These are phyloP conservation scores for Millerago galiae DNA, from an alignment of 805 yeast species.

Conservation along the genomic window DNA sequence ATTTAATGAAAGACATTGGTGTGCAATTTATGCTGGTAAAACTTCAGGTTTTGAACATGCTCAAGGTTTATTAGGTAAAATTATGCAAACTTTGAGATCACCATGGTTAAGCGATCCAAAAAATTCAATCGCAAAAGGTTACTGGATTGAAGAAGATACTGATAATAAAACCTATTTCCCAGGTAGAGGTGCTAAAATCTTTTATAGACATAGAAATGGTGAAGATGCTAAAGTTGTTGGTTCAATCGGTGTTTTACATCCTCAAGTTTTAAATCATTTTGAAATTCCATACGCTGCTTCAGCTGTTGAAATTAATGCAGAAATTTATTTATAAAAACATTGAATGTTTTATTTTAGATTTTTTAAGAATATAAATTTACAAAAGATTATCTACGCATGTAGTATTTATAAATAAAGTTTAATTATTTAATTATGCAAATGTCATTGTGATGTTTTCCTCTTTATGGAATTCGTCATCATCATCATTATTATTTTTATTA, in stretches of 20 bases:
- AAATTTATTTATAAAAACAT: slow-evolving; percentile 58
- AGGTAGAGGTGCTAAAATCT: slow-evolving; percentile 91
- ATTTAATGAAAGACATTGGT: slow-evolving; percentile 88
- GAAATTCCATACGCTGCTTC: slow-evolving; percentile 94
- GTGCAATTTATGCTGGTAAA: slow-evolving; percentile 91
- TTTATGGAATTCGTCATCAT: slow-evolving; percentile 14
- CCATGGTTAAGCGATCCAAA: slow-evolving; percentile 58
- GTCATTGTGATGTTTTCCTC: slow-evolving; percentile 19
- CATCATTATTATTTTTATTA: not conserved
- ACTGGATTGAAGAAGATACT: slow-evolving; percentile 73
- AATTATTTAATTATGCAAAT: slow-evolving; percentile 9
- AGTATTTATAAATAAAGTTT: not conserved
- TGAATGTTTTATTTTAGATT: not conserved
- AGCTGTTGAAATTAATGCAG: slow-evolving; percentile 82
- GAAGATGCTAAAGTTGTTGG: slow-evolving; percentile 62
- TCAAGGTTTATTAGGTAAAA: slow-evolving; percentile 90
- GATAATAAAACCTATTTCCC: slow-evolving; percentile 80
- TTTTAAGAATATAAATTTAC: not conserved
- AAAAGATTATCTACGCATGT: too few species aligned
- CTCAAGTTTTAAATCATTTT: slow-evolving; percentile 79
- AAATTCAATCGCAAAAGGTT: slow-evolving; percentile 59
- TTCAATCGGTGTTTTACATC: slow-evolving; percentile 89
- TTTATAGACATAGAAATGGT: slow-evolving; percentile 60
- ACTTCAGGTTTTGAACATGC: slow-evolving; percentile 90
- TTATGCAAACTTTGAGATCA: slow-evolving; percentile 94